A percentile compares a stretch with the other conserved stretches of the same genome.
These are phyloP conservation scores for Mangifera indica DNA, from an alignment of 345 rosid genomes.

Conservation along the genomic window DNA sequence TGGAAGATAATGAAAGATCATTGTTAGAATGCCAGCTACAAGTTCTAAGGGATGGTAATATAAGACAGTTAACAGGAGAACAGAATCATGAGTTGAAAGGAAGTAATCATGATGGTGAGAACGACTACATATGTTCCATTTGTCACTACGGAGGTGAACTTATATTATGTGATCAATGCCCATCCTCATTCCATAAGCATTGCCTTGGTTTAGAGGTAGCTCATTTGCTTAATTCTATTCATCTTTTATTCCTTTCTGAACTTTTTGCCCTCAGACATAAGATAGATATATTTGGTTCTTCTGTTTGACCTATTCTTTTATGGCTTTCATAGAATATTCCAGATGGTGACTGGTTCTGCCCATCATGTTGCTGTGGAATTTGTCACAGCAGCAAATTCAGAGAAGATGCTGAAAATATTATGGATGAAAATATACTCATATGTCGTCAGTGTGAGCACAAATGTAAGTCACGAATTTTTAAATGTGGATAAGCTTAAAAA, in stretches of 20 bases:
- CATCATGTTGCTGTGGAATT: slow-evolving; percentile 69
- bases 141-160: slow-evolving; percentile 85
- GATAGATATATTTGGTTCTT: neutral
- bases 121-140: slow-evolving; percentile 61
- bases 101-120: slow-evolving; percentile 37
- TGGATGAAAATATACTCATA: slow-evolving; percentile 30
- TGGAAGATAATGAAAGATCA: slow-evolving; percentile 85
- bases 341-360: slow-evolving; percentile 86
- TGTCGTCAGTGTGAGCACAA: slow-evolving; percentile 68
- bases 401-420: slow-evolving; percentile 23
- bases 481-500: neutral
- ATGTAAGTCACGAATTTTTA: slow-evolving; percentile 44
- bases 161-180: slow-evolving; percentile 75
- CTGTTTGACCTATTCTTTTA: neutral
- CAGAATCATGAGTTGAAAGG: slow-evolving; percentile 27
- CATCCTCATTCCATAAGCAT: slow-evolving; percentile 71
- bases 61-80: slow-evolving; percentile 24
- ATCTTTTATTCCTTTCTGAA: neutral
- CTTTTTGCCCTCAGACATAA: neutral
- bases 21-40: slow-evolving; percentile 59
- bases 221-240: slow-evolving; percentile 11
- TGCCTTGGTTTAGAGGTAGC: slow-evolving; percentile 71
- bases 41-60: slow-evolving; percentile 25
- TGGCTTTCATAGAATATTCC: slow-evolving; percentile 54
- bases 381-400: slow-evolving; percentile 43